phyloP scores from a whole-genome alignment of 306 rosid species.

The Prunus persica region DNA sequence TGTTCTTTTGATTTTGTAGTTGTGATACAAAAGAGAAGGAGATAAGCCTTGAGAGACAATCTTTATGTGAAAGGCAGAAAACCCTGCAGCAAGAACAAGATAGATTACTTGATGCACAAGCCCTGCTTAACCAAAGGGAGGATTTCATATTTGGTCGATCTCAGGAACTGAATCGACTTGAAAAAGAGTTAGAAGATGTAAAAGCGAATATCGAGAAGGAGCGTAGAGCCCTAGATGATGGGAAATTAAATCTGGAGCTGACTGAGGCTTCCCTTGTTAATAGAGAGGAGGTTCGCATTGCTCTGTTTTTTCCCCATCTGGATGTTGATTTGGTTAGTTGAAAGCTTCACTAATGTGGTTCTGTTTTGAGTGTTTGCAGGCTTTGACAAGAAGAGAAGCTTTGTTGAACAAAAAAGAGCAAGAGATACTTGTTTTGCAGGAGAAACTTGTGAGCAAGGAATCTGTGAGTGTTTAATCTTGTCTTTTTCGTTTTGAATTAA shows the following conservation, averaged over 20 bases:
- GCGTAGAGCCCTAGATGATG: constrained; percentile 48
- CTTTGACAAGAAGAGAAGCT: constrained; percentile 46
- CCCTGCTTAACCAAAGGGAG: constrained; percentile 81
- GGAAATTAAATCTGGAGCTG: constrained; percentile 60
- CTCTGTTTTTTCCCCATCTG: constrained; percentile 14
- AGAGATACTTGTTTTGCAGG: constrained; percentile 62
- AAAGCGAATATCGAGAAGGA: constrained; percentile 53
- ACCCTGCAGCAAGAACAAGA: constrained; percentile 80
- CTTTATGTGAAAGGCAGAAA: constrained; percentile 78
- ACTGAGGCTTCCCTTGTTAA: constrained; percentile 46
- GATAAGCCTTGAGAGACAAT: constrained; percentile 69
- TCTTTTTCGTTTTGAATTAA: background rate
- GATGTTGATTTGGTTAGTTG: constrained; percentile 13
- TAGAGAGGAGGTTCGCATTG: constrained; percentile 65
- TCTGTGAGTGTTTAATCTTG: constrained; percentile 49
- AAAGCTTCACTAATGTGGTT: constrained; percentile 21
- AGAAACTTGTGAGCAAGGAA: constrained; percentile 62
- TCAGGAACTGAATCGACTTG: constrained; percentile 63
- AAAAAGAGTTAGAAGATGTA: constrained; percentile 66
- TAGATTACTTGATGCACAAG: constrained; percentile 76
- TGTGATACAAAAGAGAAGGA: constrained; percentile 88
- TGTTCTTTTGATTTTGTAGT: constrained; percentile 29
- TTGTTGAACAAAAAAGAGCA: constrained; percentile 64
- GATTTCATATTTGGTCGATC: constrained; percentile 56
- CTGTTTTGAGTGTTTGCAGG: constrained; percentile 42